Evolutionary conservation across 257 asterid species (phyloP).

Genomic region (Nicotiana undulata): DNA sequence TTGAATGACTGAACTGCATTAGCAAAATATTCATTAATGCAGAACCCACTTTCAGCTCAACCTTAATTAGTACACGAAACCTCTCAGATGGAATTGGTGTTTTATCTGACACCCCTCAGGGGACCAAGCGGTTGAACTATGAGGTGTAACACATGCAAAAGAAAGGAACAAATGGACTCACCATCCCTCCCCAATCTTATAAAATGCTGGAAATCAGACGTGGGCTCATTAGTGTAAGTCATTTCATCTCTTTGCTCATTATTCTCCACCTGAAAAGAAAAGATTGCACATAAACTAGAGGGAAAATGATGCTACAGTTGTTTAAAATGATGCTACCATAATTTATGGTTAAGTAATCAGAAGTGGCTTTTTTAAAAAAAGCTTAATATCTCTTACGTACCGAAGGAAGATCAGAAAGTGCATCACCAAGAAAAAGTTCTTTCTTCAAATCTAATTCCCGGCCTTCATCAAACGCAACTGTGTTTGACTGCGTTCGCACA

Average conservation of each 20-base stretch:
- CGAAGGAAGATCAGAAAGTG: conserved; percentile 36
- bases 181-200: conserved; percentile 24
- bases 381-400: conserved; percentile 8
- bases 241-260: conserved; percentile 24
- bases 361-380: not conserved
- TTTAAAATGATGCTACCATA: not conserved
- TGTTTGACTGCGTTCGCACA: conserved; percentile 19
- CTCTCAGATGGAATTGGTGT: not conserved
- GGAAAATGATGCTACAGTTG: not conserved
- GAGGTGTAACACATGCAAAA: not conserved
- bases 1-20: not conserved
- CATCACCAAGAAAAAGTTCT: conserved; percentile 29
- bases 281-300: not conserved
- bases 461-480: conserved; percentile 22
- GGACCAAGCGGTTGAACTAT: not conserved
- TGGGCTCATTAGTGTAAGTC: conserved; percentile 12
- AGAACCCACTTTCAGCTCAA: not conserved
- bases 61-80: not conserved
- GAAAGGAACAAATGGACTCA: conserved; percentile 5
- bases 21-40: not conserved
- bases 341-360: not conserved
- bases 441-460: conserved; percentile 2
- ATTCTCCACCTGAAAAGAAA: conserved; percentile 33
- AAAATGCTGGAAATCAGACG: conserved; percentile 20
- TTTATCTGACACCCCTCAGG: not conserved